These are phyloP conservation scores for Uromyces viciae-fabae DNA, from an alignment of 1,284 basidiomycete genomes.

Conservation along the genomic window DNA sequence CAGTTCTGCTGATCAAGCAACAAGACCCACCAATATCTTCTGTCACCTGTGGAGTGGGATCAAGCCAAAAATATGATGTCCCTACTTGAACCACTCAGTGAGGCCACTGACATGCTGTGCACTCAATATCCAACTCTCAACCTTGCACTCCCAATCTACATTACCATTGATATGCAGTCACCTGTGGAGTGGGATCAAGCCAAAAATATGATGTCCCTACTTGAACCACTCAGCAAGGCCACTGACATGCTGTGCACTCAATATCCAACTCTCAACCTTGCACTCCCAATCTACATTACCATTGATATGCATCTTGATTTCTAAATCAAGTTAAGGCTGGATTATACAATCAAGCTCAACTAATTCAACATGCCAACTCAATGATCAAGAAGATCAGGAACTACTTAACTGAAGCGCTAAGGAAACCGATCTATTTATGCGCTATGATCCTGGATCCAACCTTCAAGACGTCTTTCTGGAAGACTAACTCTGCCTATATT, in stretches of 20 bases:
- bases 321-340: background rate
- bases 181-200: no score
- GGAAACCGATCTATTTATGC: background rate
- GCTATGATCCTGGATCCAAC: background rate
- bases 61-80: no score
- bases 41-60: no score
- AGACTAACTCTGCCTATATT: background rate
- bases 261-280: no score
- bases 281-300: background rate
- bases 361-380: background rate
- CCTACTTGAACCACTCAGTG: no score
- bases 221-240: no score
- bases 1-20: background rate
- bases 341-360: background rate
- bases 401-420: background rate
- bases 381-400: background rate
- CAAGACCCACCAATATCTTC: no score
- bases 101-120: no score
- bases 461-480: background rate
- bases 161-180: no score
- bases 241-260: no score
- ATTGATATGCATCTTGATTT: background rate
- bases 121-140: background rate
- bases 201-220: no score
- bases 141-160: background rate